Evolutionary conservation across 1,139 yeast species (phyloP).

Genomic region (Zygosaccharomyces pseudobailii): DNA sequence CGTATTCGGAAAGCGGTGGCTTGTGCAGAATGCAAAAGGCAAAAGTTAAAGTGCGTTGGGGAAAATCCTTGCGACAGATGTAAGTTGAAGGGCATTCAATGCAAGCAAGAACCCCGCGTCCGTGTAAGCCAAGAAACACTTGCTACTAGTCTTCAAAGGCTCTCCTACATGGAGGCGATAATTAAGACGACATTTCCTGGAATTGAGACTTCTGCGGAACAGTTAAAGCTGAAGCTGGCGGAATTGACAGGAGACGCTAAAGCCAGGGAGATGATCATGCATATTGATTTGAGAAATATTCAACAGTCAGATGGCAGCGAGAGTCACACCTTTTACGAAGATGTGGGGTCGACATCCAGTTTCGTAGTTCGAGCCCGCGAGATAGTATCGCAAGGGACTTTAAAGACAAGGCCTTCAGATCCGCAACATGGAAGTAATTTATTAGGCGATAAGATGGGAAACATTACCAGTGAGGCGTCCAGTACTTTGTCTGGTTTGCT

Average conservation of each 20-base stretch:
- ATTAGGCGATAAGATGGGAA: neutral
- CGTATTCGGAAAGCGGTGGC: conserved; percentile 10
- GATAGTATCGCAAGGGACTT: conserved; percentile 6
- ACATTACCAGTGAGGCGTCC: conserved; percentile 2
- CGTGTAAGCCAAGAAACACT: conserved; percentile 5
- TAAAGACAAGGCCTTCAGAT: neutral
- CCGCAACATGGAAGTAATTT: neutral
- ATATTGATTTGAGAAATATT: conserved; percentile 7
- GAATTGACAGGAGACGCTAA: conserved; percentile 7
- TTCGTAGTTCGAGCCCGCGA: conserved; percentile 9
- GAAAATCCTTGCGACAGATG: conserved; percentile 8
- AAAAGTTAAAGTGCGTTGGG: conserved; percentile 8
- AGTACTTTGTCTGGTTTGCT: conserved; percentile 1
- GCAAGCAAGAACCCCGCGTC: conserved; percentile 5
- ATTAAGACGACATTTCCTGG: conserved; percentile 8
- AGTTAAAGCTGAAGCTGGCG: conserved; percentile 7
- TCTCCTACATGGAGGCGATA: conserved; percentile 9
- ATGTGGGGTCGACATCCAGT: conserved; percentile 10
- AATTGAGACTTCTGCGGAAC: conserved; percentile 6
- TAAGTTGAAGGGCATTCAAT: conserved; percentile 1
- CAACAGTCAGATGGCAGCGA: conserved; percentile 7
- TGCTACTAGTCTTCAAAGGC: conserved; percentile 2
- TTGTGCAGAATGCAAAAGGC: conserved; percentile 8
- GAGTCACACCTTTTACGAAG: conserved; percentile 9
- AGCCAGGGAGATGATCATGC: conserved; percentile 8